phyloP scores from a whole-genome alignment of 116 monocot genomes.

The Posidonia oceanica region DNA sequence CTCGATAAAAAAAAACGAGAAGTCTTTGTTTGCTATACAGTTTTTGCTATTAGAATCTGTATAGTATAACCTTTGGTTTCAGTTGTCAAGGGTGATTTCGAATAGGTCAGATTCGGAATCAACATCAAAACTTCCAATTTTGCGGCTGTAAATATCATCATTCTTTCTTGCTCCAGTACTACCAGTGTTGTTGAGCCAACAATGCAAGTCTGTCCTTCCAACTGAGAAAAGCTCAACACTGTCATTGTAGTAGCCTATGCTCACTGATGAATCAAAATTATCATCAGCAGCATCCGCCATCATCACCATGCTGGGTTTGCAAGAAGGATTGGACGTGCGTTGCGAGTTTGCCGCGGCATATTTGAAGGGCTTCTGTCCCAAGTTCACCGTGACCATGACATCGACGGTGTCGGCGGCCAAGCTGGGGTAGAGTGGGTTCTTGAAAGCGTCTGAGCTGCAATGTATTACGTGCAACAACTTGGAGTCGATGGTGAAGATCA shows the following conservation, averaged over 20 bases:
- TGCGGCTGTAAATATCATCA: too few species aligned
- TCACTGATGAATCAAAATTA: neutral
- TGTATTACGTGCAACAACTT: constrained; percentile 39
- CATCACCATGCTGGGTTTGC: constrained; percentile 8
- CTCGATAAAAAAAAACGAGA: too few species aligned
- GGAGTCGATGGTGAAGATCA: constrained; percentile 78
- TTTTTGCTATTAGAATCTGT: too few species aligned
- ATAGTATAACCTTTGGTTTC: constrained; percentile 1
- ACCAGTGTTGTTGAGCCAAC: constrained; percentile 2
- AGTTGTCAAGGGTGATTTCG: constrained; percentile 53
- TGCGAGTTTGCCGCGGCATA: constrained; percentile 53
- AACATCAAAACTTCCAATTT: neutral
- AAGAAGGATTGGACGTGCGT: constrained; percentile 54
- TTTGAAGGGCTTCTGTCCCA: constrained; percentile 63
- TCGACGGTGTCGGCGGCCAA: constrained; percentile 35
- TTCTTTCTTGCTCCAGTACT: too few species aligned
- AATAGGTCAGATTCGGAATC: constrained; percentile 68
- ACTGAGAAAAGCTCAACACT: constrained; percentile 76
- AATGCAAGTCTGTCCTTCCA: constrained; percentile 7
- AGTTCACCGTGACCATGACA: constrained; percentile 48
- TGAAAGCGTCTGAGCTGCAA: constrained; percentile 54
- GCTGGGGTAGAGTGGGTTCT: constrained; percentile 49
- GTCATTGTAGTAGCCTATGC: constrained; percentile 21
- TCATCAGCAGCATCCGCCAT: neutral
- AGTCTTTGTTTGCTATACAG: too few species aligned